A percentile compares a stretch with the other conserved stretches of the same genome.
Conservation (phyloP, 202 grass and related monocot species). For the Panicum hallii region DNA sequence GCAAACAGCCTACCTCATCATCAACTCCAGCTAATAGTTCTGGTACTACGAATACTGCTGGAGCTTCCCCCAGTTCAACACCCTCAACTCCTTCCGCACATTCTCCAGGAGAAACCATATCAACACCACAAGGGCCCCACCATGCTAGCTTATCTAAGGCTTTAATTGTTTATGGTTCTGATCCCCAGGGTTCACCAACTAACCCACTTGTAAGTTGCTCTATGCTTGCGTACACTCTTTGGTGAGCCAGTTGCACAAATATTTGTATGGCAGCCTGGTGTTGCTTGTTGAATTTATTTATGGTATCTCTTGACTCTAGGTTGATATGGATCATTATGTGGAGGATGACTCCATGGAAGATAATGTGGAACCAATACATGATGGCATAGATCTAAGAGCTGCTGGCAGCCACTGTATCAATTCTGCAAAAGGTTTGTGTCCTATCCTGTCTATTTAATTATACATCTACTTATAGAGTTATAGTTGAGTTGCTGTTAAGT, state of each 20-base stretch:
- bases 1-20: constrained; percentile 64
- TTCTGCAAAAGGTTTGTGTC: constrained; percentile 61
- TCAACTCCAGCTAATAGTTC: constrained; percentile 73
- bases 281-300: constrained; percentile 24
- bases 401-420: constrained; percentile 42
- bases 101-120: constrained; percentile 72
- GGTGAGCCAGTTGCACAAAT: not conserved
- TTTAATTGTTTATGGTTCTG: constrained; percentile 50
- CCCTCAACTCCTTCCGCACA: constrained; percentile 74
- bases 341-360: constrained; percentile 71
- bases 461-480: constrained; percentile 5
- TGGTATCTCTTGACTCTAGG: constrained; percentile 46
- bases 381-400: constrained; percentile 58
- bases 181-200: constrained; percentile 54
- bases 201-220: constrained; percentile 61
- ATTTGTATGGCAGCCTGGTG: not conserved
- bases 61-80: constrained; percentile 60
- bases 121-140: constrained; percentile 48
- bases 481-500: not conserved
- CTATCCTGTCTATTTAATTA: constrained; percentile 19
- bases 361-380: constrained; percentile 66
- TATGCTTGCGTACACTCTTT: constrained; percentile 18
- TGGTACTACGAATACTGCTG: constrained; percentile 67
- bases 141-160: constrained; percentile 48
- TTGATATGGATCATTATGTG: constrained; percentile 62